These are phyloP conservation scores for Pyrrhoderma noxium DNA, from an alignment of 1,284 basidiomycete species.

Conservation along the genomic window DNA sequence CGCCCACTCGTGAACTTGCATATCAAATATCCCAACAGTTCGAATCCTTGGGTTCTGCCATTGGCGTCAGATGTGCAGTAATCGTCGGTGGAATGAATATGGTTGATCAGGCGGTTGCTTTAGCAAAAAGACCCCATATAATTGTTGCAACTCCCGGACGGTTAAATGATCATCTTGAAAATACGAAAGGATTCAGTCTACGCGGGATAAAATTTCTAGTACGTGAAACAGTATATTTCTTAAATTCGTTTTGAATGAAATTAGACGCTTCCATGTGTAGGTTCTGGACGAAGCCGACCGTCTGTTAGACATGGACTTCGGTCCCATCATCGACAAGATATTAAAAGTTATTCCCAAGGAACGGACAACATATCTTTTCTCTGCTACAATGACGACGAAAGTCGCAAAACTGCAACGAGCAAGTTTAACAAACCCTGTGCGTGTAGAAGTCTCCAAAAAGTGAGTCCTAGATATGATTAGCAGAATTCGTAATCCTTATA, in stretches of 20 bases:
- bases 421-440: slow-evolving; percentile 91
- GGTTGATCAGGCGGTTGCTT: slow-evolving; percentile 87
- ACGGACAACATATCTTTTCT: slow-evolving; percentile 93
- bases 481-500: slow-evolving; percentile 12
- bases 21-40: slow-evolving; percentile 98
- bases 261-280: slow-evolving; percentile 43
- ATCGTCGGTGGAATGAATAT: slow-evolving; percentile 96
- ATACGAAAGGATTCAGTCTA: slow-evolving; percentile 96
- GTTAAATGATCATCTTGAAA: slow-evolving; percentile 92
- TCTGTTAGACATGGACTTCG: slow-evolving; percentile 96
- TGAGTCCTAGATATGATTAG: slow-evolving; percentile 32
- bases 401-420: slow-evolving; percentile 96
- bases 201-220: slow-evolving; percentile 87
- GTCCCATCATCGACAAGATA: slow-evolving; percentile 95
- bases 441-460: slow-evolving; percentile 93
- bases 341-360: slow-evolving; percentile 94
- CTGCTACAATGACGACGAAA: slow-evolving; percentile 99
- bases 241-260: slow-evolving; percentile 2
- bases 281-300: slow-evolving; percentile 98
- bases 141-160: slow-evolving; percentile 98
- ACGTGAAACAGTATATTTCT: slow-evolving; percentile 23
- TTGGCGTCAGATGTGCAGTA: slow-evolving; percentile 87
- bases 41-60: slow-evolving; percentile 86
- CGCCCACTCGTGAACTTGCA: slow-evolving; percentile 96
- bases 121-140: slow-evolving; percentile 91